Percentiles rank a stretch among this genome's conserved stretches.
phyloP scores from a whole-genome alignment of 345 rosid species.

The Rhodamnia argentea region DNA sequence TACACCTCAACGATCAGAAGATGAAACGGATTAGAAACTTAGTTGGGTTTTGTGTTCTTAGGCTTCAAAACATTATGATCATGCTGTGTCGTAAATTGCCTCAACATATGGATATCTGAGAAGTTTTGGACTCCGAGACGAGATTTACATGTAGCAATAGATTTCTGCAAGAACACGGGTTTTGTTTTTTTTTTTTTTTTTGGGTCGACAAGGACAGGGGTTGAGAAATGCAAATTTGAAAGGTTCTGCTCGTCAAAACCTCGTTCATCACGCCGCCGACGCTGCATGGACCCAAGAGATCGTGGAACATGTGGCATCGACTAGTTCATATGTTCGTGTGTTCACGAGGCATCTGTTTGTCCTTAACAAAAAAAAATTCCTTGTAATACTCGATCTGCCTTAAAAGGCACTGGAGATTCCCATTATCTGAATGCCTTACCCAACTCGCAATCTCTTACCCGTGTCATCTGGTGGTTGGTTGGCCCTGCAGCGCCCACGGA shows the following conservation, averaged over 20 bases:
- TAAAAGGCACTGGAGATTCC: not conserved
- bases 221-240: not conserved
- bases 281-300: not conserved
- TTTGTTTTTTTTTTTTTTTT: too few species aligned
- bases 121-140: not conserved
- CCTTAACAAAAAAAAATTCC: not conserved
- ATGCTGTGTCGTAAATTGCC: too few species aligned
- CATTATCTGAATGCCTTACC: not conserved
- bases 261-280: not conserved
- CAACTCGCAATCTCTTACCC: conserved; percentile 3
- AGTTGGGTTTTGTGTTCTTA: not conserved
- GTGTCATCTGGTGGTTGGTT: not conserved
- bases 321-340: not conserved
- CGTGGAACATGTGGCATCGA: not conserved
- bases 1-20: rapidly evolving
- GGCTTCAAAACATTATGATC: not conserved
- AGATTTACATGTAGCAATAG: not conserved
- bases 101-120: not conserved
- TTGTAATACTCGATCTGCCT: not conserved
- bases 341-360: not conserved
- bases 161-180: not conserved
- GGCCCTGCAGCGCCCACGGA: not conserved
- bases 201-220: not conserved
- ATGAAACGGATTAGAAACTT: not conserved
- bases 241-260: not conserved